A percentile compares a stretch with the other conserved stretches of the same genome.
Conservation (phyloP, 1,139 yeast species). For the Taiozyma sp. region DNA sequence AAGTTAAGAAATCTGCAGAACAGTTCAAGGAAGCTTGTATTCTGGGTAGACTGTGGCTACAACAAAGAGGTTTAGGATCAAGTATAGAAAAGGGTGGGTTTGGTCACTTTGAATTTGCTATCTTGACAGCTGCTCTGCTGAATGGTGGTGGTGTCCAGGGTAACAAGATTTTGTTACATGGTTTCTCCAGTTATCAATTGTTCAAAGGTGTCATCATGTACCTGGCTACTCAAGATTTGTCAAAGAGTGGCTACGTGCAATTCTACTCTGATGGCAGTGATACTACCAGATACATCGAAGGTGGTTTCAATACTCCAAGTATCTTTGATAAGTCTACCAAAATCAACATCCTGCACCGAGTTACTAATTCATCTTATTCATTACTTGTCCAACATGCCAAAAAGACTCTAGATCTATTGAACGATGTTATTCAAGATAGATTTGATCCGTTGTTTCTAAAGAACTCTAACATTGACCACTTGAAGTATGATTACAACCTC, state of each 20-base stretch:
- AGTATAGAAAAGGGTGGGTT: slow-evolving; percentile 62
- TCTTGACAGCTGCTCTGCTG: slow-evolving; percentile 72
- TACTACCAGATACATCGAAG: slow-evolving; percentile 42
- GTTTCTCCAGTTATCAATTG: slow-evolving; percentile 87
- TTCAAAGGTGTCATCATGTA: slow-evolving; percentile 84
- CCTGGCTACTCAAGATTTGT: slow-evolving; percentile 71
- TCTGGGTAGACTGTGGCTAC: slow-evolving; percentile 84
- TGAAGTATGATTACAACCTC: slow-evolving; percentile 63
- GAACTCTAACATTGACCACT: slow-evolving; percentile 45
- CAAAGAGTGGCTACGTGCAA: slow-evolving; percentile 55
- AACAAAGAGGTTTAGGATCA: slow-evolving; percentile 77
- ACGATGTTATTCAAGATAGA: slow-evolving; percentile 78
- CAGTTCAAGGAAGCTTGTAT: slow-evolving; percentile 87
- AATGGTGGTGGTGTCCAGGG: slow-evolving; percentile 82
- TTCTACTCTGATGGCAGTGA: slow-evolving; percentile 54
- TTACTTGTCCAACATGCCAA: slow-evolving; percentile 59
- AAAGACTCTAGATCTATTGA: slow-evolving; percentile 61
- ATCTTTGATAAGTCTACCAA: slow-evolving; percentile 70
- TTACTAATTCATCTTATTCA: slow-evolving; percentile 65
- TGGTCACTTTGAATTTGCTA: slow-evolving; percentile 87
- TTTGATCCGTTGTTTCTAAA: slow-evolving; percentile 79
- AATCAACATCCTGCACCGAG: slow-evolving; percentile 76
- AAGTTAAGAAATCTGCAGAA: slow-evolving; percentile 69
- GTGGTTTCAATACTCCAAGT: slow-evolving; percentile 68
- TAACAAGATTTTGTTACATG: slow-evolving; percentile 70